A percentile compares a stretch with the other conserved stretches of the same genome.
These are phyloP conservation scores for Colletotrichum limetticola DNA, from an alignment of 2,329 filamentous ascomycete species.

Conservation along the genomic window DNA sequence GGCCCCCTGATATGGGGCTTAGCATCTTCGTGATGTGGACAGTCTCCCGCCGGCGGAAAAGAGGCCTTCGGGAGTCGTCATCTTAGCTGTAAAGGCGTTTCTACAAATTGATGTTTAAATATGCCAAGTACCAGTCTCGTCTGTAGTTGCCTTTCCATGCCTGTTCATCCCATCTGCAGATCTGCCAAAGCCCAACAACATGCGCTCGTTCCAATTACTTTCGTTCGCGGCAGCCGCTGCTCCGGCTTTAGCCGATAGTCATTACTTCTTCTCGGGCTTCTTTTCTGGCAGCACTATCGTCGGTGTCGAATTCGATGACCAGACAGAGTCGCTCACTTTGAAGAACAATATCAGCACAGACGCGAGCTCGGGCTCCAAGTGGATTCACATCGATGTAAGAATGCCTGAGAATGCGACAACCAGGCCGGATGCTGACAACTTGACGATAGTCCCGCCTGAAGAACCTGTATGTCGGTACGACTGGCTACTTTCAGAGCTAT, in stretches of 20 bases:
- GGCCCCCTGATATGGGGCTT: slow-evolving; percentile 1
- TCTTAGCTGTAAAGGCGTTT: neutral
- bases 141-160: neutral
- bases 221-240: neutral
- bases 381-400: slow-evolving; percentile 37
- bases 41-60: neutral
- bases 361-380: slow-evolving; percentile 33
- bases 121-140: neutral
- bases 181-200: neutral
- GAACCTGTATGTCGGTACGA: slow-evolving; percentile 21
- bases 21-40: slow-evolving; percentile 23
- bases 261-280: slow-evolving; percentile 27
- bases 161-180: neutral
- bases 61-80: neutral
- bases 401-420: neutral
- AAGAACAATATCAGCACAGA: slow-evolving; percentile 38
- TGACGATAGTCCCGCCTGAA: slow-evolving; percentile 15
- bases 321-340: slow-evolving; percentile 36
- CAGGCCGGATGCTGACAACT: neutral
- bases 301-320: slow-evolving; percentile 40
- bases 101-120: neutral
- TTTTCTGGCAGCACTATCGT: slow-evolving; percentile 20
- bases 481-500: slow-evolving; percentile 25
- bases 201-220: slow-evolving; percentile 12
- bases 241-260: slow-evolving; percentile 12